These are phyloP conservation scores for Hansenula sp. DNA, from an alignment of 1,139 yeast species.

Conservation along the genomic window DNA sequence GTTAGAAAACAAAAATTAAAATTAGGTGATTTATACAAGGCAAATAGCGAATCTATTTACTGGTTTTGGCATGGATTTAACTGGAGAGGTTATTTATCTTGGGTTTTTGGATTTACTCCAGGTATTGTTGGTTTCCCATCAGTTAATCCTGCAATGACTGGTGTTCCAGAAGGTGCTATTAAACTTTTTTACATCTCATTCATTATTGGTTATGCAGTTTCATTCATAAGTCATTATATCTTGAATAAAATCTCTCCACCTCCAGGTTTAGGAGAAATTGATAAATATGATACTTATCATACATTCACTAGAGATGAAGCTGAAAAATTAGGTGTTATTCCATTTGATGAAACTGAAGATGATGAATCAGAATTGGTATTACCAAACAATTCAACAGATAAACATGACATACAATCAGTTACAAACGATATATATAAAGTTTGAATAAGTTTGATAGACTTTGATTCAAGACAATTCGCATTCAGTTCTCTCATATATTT, in stretches of 20 bases:
- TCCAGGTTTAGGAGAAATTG: constrained; percentile 30
- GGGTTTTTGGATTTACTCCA: constrained; percentile 33
- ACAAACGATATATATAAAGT: neutral
- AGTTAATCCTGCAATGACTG: constrained; percentile 26
- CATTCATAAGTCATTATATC: constrained; percentile 24
- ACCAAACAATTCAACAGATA: constrained; percentile 1
- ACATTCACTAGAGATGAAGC: constrained; percentile 29
- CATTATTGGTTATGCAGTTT: constrained; percentile 28
- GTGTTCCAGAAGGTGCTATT: constrained; percentile 25
- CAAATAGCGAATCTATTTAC: constrained; percentile 24
- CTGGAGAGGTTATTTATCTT: constrained; percentile 23
- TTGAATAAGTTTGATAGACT: too few relatives aligned
- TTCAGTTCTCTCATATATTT: too few relatives aligned
- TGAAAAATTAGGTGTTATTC: constrained; percentile 17
- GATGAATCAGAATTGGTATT: neutral
- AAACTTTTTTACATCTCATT: constrained; percentile 28
- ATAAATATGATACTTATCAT: constrained; percentile 29
- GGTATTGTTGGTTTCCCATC: constrained; percentile 33
- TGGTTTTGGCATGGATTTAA: constrained; percentile 30
- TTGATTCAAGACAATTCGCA: too few relatives aligned
- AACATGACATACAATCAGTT: constrained; percentile 1
- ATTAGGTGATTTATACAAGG: constrained; percentile 27
- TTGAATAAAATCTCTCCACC: constrained; percentile 29
- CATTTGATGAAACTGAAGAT: constrained; percentile 12
- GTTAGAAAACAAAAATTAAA: constrained; percentile 26